Percentiles rank a stretch among this genome's conserved stretches.
phyloP scores from a whole-genome alignment of 2,329 filamentous ascomycete species.

The Trichophyton simii region DNA sequence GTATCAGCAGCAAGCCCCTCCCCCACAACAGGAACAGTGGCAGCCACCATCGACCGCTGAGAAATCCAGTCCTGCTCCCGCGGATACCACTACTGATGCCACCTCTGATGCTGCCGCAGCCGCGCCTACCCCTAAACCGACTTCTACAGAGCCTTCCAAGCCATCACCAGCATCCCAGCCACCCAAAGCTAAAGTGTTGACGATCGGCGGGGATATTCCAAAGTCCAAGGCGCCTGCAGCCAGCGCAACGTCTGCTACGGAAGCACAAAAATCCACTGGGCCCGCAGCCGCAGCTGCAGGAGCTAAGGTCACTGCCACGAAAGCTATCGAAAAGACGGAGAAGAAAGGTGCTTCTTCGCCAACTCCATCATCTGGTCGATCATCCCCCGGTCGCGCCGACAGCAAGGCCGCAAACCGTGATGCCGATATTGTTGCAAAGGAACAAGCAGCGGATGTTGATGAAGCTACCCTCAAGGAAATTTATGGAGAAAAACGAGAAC shows the following conservation, averaged over 20 bases:
- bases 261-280: conserved; percentile 40
- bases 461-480: conserved; percentile 83
- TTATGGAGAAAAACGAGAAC: conserved; percentile 66
- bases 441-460: conserved; percentile 68
- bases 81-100: background rate
- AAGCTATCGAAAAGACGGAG: conserved; percentile 85
- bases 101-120: no score
- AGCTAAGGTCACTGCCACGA: conserved; percentile 71
- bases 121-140: conserved; percentile 23
- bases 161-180: conserved; percentile 26
- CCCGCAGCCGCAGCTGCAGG: conserved; percentile 46
- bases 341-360: conserved; percentile 58
- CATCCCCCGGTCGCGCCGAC: conserved; percentile 56
- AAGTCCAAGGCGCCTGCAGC: conserved; percentile 70
- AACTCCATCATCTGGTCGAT: conserved; percentile 68
- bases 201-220: conserved; percentile 45
- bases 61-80: conserved; percentile 8
- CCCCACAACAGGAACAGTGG: conserved; percentile 33
- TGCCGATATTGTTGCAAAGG: conserved; percentile 70
- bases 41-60: conserved; percentile 15
- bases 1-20: conserved; percentile 29
- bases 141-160: conserved; percentile 39
- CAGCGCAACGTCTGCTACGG: conserved; percentile 28
- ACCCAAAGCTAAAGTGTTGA: conserved; percentile 49
- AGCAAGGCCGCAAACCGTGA: conserved; percentile 49